A percentile compares a stretch with the other conserved stretches of the same genome.
phyloP scores from a whole-genome alignment of 805 yeast genomes.

The Wickerhamiella parazyma region DNA sequence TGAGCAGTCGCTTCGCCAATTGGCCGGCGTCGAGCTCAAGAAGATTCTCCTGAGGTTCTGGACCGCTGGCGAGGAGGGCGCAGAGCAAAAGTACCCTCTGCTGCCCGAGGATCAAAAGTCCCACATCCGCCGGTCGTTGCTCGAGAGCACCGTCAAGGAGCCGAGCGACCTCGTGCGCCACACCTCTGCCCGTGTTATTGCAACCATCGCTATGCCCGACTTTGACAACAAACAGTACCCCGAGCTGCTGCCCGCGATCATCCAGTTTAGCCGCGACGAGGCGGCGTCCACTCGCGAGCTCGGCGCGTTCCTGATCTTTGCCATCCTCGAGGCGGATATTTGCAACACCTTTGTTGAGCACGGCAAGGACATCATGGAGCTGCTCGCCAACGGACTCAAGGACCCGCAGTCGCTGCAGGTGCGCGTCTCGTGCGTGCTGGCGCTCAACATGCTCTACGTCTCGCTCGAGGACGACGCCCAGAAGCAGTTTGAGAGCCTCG shows the following conservation, averaged over 20 bases:
- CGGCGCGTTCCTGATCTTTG: slow-evolving; percentile 64
- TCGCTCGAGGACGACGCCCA: slow-evolving; percentile 47
- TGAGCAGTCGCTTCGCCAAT: slow-evolving; percentile 63
- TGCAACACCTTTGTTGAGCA: slow-evolving; percentile 15
- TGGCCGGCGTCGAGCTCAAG: slow-evolving; percentile 95
- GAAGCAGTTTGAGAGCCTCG: slow-evolving; percentile 36
- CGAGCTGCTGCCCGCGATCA: slow-evolving; percentile 56
- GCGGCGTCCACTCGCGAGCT: slow-evolving; percentile 58
- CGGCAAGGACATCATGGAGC: slow-evolving; percentile 51
- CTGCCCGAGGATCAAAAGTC: slow-evolving; percentile 38
- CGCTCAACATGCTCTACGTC: slow-evolving; percentile 42
- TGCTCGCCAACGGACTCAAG: slow-evolving; percentile 55
- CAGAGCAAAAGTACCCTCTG: slow-evolving; percentile 18
- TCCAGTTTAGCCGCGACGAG: slow-evolving; percentile 47
- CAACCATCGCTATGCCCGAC: slow-evolving; percentile 72
- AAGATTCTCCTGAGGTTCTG: slow-evolving; percentile 65
- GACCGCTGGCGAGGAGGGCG: slow-evolving; percentile 25
- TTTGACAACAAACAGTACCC: slow-evolving; percentile 61
- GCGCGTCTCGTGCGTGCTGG: slow-evolving; percentile 71
- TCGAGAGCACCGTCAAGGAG: slow-evolving; percentile 55
- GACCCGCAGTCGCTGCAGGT: slow-evolving; percentile 52
- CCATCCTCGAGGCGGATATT: slow-evolving; percentile 47
- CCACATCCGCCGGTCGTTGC: slow-evolving; percentile 52
- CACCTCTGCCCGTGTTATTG: slow-evolving; percentile 75
- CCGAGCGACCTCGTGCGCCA: slow-evolving; percentile 62